phyloP scores from a whole-genome alignment of 352 stramenopile species.

The Phytophthora agathidicida region DNA sequence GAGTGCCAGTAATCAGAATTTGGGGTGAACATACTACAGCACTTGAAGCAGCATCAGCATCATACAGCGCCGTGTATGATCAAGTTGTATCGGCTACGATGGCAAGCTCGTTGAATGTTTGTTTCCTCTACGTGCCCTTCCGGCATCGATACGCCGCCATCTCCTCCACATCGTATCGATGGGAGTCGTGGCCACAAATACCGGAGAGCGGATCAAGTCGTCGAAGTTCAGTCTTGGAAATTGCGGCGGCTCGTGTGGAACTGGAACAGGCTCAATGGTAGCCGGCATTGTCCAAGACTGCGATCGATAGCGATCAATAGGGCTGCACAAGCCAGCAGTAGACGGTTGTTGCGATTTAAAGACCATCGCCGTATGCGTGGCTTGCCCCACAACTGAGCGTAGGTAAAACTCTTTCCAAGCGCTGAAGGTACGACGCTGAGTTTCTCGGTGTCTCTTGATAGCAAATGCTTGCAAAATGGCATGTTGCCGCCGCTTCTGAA shows the following conservation, averaged over 20 bases:
- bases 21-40: no score
- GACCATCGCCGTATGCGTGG: slow-evolving; percentile 72
- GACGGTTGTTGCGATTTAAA: slow-evolving; percentile 22
- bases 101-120: background rate
- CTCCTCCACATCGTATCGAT: slow-evolving; percentile 34
- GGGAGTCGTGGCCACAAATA: background rate
- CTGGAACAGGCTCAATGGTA: slow-evolving; percentile 1
- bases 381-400: slow-evolving; percentile 51
- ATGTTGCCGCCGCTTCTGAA: slow-evolving; percentile 20
- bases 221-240: background rate
- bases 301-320: background rate
- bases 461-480: slow-evolving; percentile 12
- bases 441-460: slow-evolving; percentile 7
- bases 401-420: slow-evolving; percentile 65
- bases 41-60: background rate
- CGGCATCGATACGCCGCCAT: slow-evolving; percentile 28
- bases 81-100: background rate
- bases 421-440: slow-evolving; percentile 29
- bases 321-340: background rate
- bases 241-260: background rate
- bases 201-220: background rate
- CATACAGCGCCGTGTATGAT: no score
- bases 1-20: no score
- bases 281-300: slow-evolving; percentile 5
- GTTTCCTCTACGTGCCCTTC: background rate